Percentiles rank a stretch among this genome's conserved stretches.
Evolutionary conservation across 2,329 filamentous ascomycete species (phyloP).

Genomic region (Sporothrix brunneoviolacea): DNA sequence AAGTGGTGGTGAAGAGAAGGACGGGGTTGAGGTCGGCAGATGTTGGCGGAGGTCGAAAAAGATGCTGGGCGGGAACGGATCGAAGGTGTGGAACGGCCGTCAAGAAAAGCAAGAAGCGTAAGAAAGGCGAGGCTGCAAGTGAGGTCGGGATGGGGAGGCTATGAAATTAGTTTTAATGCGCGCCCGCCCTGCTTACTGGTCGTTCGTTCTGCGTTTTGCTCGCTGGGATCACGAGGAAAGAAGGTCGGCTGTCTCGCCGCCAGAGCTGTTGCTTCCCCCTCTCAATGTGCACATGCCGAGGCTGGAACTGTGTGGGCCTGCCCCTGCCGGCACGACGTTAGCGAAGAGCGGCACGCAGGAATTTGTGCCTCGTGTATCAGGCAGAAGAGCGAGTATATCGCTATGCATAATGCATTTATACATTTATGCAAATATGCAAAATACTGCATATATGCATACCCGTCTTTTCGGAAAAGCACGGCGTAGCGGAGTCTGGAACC

Average conservation of each 20-base stretch:
- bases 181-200: not conserved
- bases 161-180: constrained; percentile 7
- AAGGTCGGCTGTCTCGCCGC: not conserved
- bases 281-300: constrained; percentile 11
- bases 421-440: no score
- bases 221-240: constrained; percentile 10
- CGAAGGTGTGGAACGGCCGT: not conserved
- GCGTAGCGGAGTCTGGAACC: not conserved
- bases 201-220: constrained; percentile 1
- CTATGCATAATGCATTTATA: not conserved
- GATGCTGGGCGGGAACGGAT: constrained; percentile 1
- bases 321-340: constrained; percentile 10
- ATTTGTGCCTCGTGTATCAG: no score
- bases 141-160: no score
- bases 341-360: constrained; percentile 6
- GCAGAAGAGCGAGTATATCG: not conserved
- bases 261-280: not conserved
- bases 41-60: not conserved
- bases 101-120: not conserved
- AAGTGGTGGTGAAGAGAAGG: not conserved
- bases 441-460: no score
- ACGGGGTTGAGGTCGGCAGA: not conserved
- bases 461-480: constrained; percentile 16
- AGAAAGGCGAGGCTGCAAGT: not conserved
- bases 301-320: constrained; percentile 6